Evolutionary conservation across 495 filamentous ascomycete genomes (phyloP).

Genomic region (Talaromyces stipitatus): DNA sequence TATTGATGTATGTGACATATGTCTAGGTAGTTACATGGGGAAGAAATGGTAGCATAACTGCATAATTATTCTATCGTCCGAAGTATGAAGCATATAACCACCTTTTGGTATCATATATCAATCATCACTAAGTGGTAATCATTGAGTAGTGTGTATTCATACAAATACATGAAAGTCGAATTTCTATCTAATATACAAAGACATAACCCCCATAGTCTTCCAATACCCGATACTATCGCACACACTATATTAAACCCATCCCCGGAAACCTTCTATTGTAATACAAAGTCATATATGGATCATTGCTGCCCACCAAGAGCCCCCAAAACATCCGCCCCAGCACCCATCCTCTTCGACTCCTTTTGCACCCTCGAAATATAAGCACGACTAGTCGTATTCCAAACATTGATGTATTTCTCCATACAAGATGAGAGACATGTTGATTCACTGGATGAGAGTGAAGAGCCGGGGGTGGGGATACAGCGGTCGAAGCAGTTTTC

Average conservation of each 20-base stretch:
- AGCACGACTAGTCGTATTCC: slow-evolving; percentile 74
- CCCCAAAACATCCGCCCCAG: slow-evolving; percentile 3
- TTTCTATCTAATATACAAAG: no score
- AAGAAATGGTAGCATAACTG: not conserved
- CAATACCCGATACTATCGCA: no score
- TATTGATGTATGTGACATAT: not conserved
- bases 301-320: no score
- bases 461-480: slow-evolving; percentile 73
- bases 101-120: no score
- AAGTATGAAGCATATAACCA: no score
- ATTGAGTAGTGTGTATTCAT: no score
- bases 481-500: slow-evolving; percentile 94
- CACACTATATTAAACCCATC: no score
- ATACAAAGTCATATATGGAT: no score
- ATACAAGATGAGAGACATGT: slow-evolving; percentile 81
- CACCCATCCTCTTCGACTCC: slow-evolving; percentile 39
- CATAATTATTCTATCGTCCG: not conserved
- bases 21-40: not conserved
- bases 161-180: no score
- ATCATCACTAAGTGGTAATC: no score
- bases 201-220: no score
- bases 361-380: slow-evolving; percentile 69
- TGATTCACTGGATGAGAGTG: slow-evolving; percentile 64
- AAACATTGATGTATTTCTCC: slow-evolving; percentile 94
- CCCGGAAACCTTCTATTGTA: no score